Evolutionary conservation across 1,139 yeast genomes (phyloP), one percentile per base, ranked within the genome.

Genomic region (Taphrina flavorubra): DNA sequence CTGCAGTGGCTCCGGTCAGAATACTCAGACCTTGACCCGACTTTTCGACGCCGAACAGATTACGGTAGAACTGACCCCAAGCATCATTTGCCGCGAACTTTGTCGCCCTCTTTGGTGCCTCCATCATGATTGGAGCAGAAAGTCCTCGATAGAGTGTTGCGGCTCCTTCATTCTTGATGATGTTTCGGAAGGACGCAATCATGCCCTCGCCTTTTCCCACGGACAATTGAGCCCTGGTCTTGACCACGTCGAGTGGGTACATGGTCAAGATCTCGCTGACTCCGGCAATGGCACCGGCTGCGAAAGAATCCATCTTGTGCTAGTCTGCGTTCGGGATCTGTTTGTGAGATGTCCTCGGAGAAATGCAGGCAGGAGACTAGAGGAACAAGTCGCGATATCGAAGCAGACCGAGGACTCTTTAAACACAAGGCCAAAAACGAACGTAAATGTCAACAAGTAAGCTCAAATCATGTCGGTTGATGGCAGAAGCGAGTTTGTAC

Each of bases 61-160:
- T 82, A 74, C 86, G 85, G 84, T 92, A 94, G 75, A 92, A 79
- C 78, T 89, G 88, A 69, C 97, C 96, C 90, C 97, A 94, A 79
- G 92, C 94, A 78, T 95, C 99, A 78, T 95, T 94, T 72, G 98
- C 97, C 68, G 98, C 98, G 77, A 94, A 94, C 80, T 94, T 94
- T 73, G 97, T 92, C 58, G 99, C 99, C 82, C 96, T 77, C 84
- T 94, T 94, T 72, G 99, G 99, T n/a, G 99, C 99, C 79, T 94
- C 99, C 99, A 94, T 94, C 76, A 94, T 83, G 75, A 94, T 90
- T 59, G 99, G 99, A 18, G 99, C 73, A 99, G 34, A 47, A 20
- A 65, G 58, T n/a, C 63, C 68, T 20, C 63, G 63, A 46, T 65
- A 58, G 14, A 56, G 57, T 6, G 39, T 25, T 16, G 61, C 71